phyloP scores from a whole-genome alignment of 345 rosid species.

The Salix koriyanagi region DNA sequence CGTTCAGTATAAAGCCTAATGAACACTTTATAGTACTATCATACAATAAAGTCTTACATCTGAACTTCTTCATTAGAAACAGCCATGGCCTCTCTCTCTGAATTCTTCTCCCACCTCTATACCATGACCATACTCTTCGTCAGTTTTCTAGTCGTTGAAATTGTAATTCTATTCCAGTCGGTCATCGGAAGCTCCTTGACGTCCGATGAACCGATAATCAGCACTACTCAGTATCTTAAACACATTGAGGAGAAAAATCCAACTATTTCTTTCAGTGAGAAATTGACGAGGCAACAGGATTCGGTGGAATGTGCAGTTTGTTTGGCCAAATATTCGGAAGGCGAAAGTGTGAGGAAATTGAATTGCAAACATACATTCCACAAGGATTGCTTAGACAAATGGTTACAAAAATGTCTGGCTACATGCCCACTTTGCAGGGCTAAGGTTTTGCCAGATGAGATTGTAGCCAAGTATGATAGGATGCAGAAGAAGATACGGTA shows the following conservation, averaged over 20 bases:
- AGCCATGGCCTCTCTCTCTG: constrained; percentile 35
- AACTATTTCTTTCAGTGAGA: constrained; percentile 15
- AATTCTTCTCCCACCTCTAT: constrained; percentile 23
- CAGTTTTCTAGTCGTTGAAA: constrained; percentile 28
- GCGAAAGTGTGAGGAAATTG: constrained; percentile 36
- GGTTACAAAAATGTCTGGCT: constrained; percentile 39
- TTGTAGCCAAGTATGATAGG: constrained; percentile 29
- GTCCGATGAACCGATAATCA: constrained; percentile 3
- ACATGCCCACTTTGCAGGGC: constrained; percentile 55
- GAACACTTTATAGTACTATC: too few relatives aligned
- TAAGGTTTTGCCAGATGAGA: constrained; percentile 42
- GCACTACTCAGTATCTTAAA: constrained; percentile 32
- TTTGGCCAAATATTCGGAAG: constrained; percentile 38
- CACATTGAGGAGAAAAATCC: constrained; percentile 40
- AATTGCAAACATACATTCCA: constrained; percentile 47
- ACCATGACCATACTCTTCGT: constrained; percentile 31
- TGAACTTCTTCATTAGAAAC: neutral
- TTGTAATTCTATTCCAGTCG: constrained; percentile 24
- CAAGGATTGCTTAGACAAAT: constrained; percentile 45
- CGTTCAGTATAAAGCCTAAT: neutral
- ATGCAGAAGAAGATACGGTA: constrained; percentile 7
- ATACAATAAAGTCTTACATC: too few relatives aligned
- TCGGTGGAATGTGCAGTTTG: constrained; percentile 38
- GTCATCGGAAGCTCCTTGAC: constrained; percentile 5
- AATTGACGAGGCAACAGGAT: neutral